Percentiles rank a stretch among this genome's conserved stretches.
These are phyloP conservation scores for Penicillium sp. DNA, from an alignment of 2,329 filamentous ascomycete species.

Conservation along the genomic window DNA sequence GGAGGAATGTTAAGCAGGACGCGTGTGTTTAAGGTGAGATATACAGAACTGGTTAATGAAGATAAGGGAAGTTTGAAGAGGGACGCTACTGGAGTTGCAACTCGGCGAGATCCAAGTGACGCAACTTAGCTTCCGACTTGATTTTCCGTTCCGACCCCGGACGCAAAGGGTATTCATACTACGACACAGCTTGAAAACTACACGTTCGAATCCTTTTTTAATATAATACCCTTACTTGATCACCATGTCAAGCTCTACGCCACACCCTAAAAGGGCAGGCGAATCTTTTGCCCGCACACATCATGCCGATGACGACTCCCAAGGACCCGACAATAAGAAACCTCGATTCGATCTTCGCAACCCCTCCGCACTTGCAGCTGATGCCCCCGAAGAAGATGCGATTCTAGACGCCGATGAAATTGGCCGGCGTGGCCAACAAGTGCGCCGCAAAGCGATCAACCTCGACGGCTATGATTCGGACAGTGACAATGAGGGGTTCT, in stretches of 20 bases:
- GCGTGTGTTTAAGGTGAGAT: not conserved
- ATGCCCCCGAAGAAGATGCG: constrained; percentile 71
- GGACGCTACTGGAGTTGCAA: not conserved
- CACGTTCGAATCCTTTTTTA: not conserved
- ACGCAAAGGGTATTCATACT: constrained; percentile 10
- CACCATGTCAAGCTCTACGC: constrained; percentile 61
- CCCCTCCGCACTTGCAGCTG: constrained; percentile 84
- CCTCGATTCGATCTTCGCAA: constrained; percentile 94
- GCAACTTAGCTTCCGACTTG: constrained; percentile 36
- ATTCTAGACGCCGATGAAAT: constrained; percentile 92
- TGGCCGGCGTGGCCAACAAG: constrained; percentile 67
- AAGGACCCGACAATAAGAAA: constrained; percentile 64
- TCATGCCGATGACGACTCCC: constrained; percentile 56
- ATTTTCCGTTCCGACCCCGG: constrained; percentile 44
- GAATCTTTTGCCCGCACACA: constrained; percentile 78
- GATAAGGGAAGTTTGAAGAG: not conserved
- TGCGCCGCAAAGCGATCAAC: constrained; percentile 92
- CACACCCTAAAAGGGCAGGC: constrained; percentile 78
- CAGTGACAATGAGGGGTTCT: constrained; percentile 85
- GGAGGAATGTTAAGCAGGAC: not conserved
- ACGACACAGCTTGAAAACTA: constrained; percentile 6
- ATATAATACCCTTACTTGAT: not conserved
- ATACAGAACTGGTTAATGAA: not conserved
- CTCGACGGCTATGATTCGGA: constrained; percentile 97
- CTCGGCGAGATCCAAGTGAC: constrained; percentile 30